Percentiles rank a stretch among this genome's conserved stretches.
Conservation (phyloP, 2,329 filamentous ascomycete genomes). For the Sordariomycetes sp. region DNA sequence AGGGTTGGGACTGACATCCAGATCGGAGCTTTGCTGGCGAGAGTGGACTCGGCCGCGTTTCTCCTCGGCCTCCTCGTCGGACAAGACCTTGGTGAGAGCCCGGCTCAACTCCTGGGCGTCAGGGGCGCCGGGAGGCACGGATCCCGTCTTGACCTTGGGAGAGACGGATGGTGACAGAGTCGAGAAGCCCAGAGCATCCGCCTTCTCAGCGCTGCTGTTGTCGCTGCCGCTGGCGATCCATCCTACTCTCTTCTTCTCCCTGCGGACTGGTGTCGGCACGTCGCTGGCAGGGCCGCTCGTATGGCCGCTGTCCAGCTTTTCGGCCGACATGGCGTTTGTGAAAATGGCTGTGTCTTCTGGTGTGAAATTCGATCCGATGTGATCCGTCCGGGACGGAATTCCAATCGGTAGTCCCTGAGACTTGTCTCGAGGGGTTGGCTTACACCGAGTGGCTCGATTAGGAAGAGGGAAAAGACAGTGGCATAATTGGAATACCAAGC, state of each 20-base stretch:
- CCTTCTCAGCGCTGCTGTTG: neutral
- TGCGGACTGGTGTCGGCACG: conserved; percentile 20
- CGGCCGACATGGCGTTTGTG: conserved; percentile 5
- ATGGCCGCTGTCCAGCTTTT: conserved; percentile 12
- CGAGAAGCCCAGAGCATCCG: conserved; percentile 6
- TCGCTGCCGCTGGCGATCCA: conserved; percentile 20
- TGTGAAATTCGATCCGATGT: neutral
- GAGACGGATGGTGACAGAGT: conserved; percentile 15
- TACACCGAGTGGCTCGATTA: neutral
- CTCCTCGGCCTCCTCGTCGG: conserved; percentile 18
- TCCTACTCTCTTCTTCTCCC: conserved; percentile 30
- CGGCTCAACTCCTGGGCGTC: conserved; percentile 27
- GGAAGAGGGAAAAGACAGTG: neutral
- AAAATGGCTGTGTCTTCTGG: neutral
- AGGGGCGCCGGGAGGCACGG: conserved; percentile 17
- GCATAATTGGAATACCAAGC: too few relatives aligned
- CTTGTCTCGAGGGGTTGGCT: conserved; percentile 2
- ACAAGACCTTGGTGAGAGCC: conserved; percentile 27
- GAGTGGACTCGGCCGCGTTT: conserved; percentile 7
- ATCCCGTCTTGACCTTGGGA: conserved; percentile 10
- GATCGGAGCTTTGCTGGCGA: neutral
- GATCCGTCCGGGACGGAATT: neutral
- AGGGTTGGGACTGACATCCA: neutral
- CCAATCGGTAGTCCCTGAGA: conserved; percentile 3
- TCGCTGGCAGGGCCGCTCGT: conserved; percentile 16